A percentile compares a stretch with the other conserved stretches of the same genome.
phyloP scores from a whole-genome alignment of 331 rosid genomes.

The Acacia pycnantha region DNA sequence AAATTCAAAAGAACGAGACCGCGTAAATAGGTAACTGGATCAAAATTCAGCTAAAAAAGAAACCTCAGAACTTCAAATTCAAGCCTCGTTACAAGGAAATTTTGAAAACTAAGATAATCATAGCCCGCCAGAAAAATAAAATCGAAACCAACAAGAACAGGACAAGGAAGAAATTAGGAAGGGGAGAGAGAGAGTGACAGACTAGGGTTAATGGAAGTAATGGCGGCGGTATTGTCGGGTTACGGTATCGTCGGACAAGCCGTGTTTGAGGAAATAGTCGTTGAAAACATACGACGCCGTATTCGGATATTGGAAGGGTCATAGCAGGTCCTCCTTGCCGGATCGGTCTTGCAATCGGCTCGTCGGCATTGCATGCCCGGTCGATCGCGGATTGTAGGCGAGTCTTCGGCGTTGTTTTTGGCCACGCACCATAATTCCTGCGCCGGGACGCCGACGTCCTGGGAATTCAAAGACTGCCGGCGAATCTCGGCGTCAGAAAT shows the following conservation, averaged over 20 bases:
- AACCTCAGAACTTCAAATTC: neutral
- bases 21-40: neutral
- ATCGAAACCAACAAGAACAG: neutral
- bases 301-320: constrained; percentile 55
- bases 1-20: constrained; percentile 16
- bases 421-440: constrained; percentile 96
- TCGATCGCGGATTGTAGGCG: constrained; percentile 66
- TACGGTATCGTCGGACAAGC: constrained; percentile 73
- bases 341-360: constrained; percentile 73
- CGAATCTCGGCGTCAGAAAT: constrained; percentile 16
- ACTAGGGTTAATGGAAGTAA: constrained; percentile 86
- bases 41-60: neutral
- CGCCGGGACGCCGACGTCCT: constrained; percentile 28
- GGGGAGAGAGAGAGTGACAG: constrained; percentile 10
- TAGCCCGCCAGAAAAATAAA: neutral
- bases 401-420: constrained; percentile 89
- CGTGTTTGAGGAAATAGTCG: constrained; percentile 69
- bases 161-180: neutral
- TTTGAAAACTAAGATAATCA: neutral
- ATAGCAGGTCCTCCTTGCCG: constrained; percentile 79
- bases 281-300: constrained; percentile 90
- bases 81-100: neutral
- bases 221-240: constrained; percentile 65
- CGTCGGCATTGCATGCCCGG: constrained; percentile 92
- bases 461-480: neutral